Base-by-base conservation (phyloP, 2,329 filamentous ascomycete genomes). In the Hymenoscyphus occultus region DNA sequence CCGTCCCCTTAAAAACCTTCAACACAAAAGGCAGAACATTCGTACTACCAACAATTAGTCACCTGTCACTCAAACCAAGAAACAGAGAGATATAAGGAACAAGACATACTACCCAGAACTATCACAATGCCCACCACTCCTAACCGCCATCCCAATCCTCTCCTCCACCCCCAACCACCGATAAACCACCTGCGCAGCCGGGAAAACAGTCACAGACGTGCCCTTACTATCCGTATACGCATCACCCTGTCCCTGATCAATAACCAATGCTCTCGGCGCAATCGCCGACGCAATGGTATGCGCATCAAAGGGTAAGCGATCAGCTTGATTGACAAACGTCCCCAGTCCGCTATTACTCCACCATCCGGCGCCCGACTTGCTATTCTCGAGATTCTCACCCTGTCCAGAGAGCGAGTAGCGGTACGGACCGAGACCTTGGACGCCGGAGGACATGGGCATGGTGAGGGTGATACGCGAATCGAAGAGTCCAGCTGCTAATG, bases 171-270 rank as follows among this genome's bases (percentile, higher is more conserved):
- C 75, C 5, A 77, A 56, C 73, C 73, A 77, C 31, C 68, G 73
- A 62, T 76, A 77, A 5, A 77, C 74, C 13, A 71, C 60, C 59
- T 75, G 75, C 2, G 74, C 74, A n/a, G 75, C 74, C 0, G 75
- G 74, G 51, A 74, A 77, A 0, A 75, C 74, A 2, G 76, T 69
- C 1, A 70, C 64, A 1, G 80, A 77, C 0, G 81, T 83, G 12
- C 77, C 81, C 73, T 83, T 82, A 54, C 77, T 80, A 68, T 83
- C 81, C 5, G 77, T 79, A 70, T 80, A 83, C 66, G 77, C 76
- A 68, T 82, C 81, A 5, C 77, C 78, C 10, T 69, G 62, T 39
- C 73, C 73, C 63, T 77, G 74, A 35, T 75, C 74, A 51, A 77
- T 72, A 32, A 77, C 71, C 14, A 77, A 68, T 1, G 76, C 74